These are phyloP conservation scores for Pseudozyma sp. DNA, from an alignment of 1,284 basidiomycete species.

Conservation along the genomic window DNA sequence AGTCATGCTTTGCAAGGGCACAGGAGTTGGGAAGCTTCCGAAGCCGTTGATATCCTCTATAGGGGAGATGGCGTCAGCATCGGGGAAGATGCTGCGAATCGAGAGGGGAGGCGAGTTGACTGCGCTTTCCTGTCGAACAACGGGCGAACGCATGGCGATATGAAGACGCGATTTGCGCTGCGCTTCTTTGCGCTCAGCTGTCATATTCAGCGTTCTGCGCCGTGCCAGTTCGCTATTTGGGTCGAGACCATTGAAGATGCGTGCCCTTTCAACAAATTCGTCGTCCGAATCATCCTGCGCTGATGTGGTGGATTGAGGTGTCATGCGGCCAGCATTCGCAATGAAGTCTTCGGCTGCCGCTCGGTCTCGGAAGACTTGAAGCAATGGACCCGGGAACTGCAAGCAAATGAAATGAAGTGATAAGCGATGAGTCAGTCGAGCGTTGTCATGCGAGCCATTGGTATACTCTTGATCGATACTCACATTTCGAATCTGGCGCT, in stretches of 20 bases:
- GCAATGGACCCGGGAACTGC: slow-evolving; percentile 48
- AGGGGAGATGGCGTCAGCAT: slow-evolving; percentile 10
- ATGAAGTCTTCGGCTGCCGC: slow-evolving; percentile 37
- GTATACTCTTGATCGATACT: slow-evolving; percentile 2
- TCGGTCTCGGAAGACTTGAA: slow-evolving; percentile 36
- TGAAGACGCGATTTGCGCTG: slow-evolving; percentile 31
- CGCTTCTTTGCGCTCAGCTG: slow-evolving; percentile 32
- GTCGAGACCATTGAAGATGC: slow-evolving; percentile 39
- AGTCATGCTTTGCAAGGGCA: slow-evolving; percentile 20
- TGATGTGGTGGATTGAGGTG: neutral
- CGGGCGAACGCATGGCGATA: slow-evolving; percentile 17
- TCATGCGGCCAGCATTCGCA: slow-evolving; percentile 14
- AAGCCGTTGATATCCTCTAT: slow-evolving; percentile 27
- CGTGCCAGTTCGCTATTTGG: slow-evolving; percentile 22
- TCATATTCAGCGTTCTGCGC: slow-evolving; percentile 24
- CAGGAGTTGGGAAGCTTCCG: slow-evolving; percentile 6
- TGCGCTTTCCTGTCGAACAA: slow-evolving; percentile 1
- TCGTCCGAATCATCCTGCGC: slow-evolving; percentile 27
- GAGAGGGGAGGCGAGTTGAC: slow-evolving; percentile 23
- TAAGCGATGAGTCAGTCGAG: neutral
- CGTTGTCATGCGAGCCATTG: neutral
- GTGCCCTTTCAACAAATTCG: slow-evolving; percentile 32
- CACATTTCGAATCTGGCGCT: slow-evolving; percentile 44
- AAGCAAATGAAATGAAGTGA: neutral
- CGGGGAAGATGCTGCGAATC: slow-evolving; percentile 7